These are phyloP conservation scores for Kuraishia borneana DNA, from an alignment of 805 yeast genomes.

Conservation along the genomic window DNA sequence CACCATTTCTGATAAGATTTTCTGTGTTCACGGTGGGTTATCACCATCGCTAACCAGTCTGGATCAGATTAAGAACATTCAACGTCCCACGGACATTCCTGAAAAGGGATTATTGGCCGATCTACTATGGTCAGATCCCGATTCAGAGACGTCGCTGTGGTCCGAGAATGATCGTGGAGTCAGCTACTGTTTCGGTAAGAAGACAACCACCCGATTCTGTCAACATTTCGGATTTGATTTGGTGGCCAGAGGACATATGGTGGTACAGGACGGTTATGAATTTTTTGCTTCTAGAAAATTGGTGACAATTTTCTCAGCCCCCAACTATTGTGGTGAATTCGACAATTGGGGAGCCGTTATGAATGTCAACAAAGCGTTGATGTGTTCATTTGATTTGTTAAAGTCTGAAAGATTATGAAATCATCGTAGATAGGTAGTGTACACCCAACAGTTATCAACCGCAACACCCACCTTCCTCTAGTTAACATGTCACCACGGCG, in stretches of 20 bases:
- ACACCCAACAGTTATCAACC: too few species aligned
- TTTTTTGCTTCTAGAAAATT: conserved; percentile 64
- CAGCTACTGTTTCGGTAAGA: conserved; percentile 65
- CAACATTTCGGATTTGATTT: conserved; percentile 60
- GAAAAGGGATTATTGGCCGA: conserved; percentile 72
- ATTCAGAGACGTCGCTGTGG: conserved; percentile 48
- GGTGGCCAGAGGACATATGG: conserved; percentile 81
- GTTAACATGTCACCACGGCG: too few species aligned
- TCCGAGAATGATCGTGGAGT: conserved; percentile 79
- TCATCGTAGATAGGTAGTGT: too few species aligned
- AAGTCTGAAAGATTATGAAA: conserved; percentile 32
- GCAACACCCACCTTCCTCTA: too few species aligned
- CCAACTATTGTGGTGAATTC: conserved; percentile 77
- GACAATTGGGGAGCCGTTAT: conserved; percentile 73
- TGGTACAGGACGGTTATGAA: conserved; percentile 82
- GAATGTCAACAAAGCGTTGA: conserved; percentile 56
- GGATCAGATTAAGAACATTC: conserved; percentile 59
- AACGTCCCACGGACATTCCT: conserved; percentile 77
- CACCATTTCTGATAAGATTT: conserved; percentile 44
- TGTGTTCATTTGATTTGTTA: conserved; percentile 61
- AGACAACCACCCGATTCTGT: conserved; percentile 61
- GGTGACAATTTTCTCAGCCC: conserved; percentile 75
- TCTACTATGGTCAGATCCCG: conserved; percentile 79
- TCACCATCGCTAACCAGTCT: conserved; percentile 60
- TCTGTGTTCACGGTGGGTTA: conserved; percentile 61